These are phyloP conservation scores for Cladosporium sp. DNA, from an alignment of 2,329 filamentous ascomycete species.

Conservation along the genomic window DNA sequence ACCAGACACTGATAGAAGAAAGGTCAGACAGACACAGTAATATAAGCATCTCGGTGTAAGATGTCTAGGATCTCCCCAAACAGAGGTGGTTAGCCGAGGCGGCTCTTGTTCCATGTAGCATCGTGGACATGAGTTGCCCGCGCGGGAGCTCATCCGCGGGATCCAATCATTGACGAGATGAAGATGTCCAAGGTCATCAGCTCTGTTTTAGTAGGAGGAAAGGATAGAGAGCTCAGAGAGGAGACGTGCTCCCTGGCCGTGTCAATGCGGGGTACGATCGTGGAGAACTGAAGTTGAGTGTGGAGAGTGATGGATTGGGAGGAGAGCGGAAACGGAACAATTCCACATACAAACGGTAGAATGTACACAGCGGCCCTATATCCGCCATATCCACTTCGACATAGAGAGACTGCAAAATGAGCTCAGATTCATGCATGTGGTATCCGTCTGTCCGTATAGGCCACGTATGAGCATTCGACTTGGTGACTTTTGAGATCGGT, in stretches of 20 bases:
- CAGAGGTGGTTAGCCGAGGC: slow-evolving; percentile 8
- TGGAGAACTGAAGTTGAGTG: neutral
- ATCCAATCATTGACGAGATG: slow-evolving; percentile 1
- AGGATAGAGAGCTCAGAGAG: neutral
- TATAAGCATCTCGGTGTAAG: too few relatives aligned
- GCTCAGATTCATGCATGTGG: neutral
- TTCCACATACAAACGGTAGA: neutral
- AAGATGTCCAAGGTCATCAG: slow-evolving; percentile 3
- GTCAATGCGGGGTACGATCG: neutral
- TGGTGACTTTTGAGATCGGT: too few relatives aligned
- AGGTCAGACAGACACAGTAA: neutral
- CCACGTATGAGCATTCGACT: too few relatives aligned
- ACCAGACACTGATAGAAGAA: neutral
- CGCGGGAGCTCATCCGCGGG: slow-evolving; percentile 5
- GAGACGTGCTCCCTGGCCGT: too few relatives aligned
- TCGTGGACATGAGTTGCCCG: neutral
- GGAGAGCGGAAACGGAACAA: neutral
- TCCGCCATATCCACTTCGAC: neutral
- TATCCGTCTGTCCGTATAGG: too few relatives aligned
- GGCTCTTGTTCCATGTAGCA: neutral
- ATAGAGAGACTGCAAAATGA: neutral
- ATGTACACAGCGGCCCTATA: neutral
- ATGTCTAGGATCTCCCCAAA: neutral
- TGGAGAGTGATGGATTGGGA: neutral
- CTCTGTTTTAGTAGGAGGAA: neutral